Evolutionary conservation across 2,329 filamentous ascomycete species (phyloP), one percentile per base, ranked within the genome.

Genomic region (Cylindrodendrum hubeiense): DNA sequence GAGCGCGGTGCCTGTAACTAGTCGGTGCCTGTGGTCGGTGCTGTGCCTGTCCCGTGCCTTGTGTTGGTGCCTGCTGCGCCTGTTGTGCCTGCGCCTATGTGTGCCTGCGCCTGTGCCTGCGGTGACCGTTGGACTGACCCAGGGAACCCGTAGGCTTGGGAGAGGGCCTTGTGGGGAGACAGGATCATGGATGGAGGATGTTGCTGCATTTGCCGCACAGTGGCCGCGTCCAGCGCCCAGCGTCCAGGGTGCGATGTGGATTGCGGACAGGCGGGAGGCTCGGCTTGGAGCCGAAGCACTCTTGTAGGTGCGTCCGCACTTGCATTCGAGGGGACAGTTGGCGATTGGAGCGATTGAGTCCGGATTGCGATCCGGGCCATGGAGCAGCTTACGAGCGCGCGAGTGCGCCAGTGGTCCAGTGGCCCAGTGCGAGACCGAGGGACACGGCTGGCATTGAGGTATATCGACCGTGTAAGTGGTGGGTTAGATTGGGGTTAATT

Each of bases 141-240:
- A 55, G 46, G 65, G 67, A 65, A 65, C 67, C 71, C 69, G 59
- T 64, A 64, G 44, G 58, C 43, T 49, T 54, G 67, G 68, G 54
- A 68, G 59, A 51, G 64, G 44, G 41, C 62, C 55, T 51, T 69
- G 47, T 63, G 70, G 65, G 65, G 67, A 63, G 47, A 33, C 34
- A 58, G 22, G 53, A 47, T 39, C 41, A 19, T 30, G 47, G 39
- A 51, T 53, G 33, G 59, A 57, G 41, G 53, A 49, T 62, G 60
- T 47, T 37, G 54, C 46, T 53, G 49, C 43, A 65, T 66, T 68
- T 66, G 65, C 65, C 62, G 65, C 58, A 71, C 54, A 60, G 67
- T 54, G 67, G 57, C 62, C 60, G 65, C 54, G 57, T 46, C 58
- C 65, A 66, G 47, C 61, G 56, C 51, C 50, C 57, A 53, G 50